phyloP scores from a whole-genome alignment of 352 stramenopile species.

The Phytophthora hybrid region DNA sequence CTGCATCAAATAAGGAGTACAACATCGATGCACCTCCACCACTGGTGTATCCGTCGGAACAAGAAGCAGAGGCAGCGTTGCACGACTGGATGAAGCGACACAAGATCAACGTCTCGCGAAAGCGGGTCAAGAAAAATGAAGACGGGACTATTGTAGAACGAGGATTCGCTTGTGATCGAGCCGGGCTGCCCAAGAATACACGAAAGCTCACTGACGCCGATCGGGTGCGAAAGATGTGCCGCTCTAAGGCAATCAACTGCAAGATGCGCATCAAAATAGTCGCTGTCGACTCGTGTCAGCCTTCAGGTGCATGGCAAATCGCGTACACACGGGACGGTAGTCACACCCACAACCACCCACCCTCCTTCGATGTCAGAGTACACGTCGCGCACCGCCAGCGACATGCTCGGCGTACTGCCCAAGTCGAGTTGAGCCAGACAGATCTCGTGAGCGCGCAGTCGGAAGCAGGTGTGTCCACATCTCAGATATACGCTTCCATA shows the following conservation, averaged over 20 bases:
- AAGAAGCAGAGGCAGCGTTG: neutral
- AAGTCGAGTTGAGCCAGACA: neutral
- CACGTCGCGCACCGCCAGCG: conserved; percentile 6
- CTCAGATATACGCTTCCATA: conserved; percentile 12
- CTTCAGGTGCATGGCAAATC: neutral
- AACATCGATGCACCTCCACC: neutral
- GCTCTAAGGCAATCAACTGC: neutral
- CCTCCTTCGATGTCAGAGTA: neutral
- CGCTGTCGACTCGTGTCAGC: neutral
- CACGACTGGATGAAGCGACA: neutral
- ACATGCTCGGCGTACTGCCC: neutral
- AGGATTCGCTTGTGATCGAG: neutral
- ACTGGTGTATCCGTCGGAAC: neutral
- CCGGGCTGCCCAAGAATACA: neutral
- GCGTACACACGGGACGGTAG: conserved; percentile 5
- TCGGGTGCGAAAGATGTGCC: neutral
- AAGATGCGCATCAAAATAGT: conserved; percentile 1
- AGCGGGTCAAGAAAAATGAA: neutral
- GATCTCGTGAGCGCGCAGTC: conserved; percentile 1
- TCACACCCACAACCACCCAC: conserved; percentile 3
- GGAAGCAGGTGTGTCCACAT: conserved; percentile 1
- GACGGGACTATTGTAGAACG: neutral
- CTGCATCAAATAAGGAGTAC: neutral
- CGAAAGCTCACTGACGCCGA: neutral
- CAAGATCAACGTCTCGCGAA: neutral